A percentile compares a stretch with the other conserved stretches of the same genome.
These are phyloP conservation scores for Tardiomyces depauwii DNA, from an alignment of 1,139 yeast genomes.

Conservation along the genomic window DNA sequence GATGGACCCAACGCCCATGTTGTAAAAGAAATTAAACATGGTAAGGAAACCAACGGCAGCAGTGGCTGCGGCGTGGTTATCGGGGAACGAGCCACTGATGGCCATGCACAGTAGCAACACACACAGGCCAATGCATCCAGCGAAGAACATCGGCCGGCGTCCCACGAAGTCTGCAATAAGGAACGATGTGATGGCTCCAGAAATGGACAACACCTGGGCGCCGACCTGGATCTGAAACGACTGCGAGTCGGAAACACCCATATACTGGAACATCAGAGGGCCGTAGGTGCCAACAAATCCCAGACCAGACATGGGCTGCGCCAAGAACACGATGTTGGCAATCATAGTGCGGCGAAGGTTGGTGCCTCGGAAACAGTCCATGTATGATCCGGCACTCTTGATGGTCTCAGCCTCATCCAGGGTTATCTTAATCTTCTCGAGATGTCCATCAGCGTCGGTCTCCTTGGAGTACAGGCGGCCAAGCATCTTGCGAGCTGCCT, in stretches of 20 bases:
- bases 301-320: slow-evolving; percentile 40
- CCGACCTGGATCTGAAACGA: slow-evolving; percentile 23
- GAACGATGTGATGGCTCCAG: slow-evolving; percentile 22
- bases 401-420: slow-evolving; percentile 16
- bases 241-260: slow-evolving; percentile 20
- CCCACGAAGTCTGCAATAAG: slow-evolving; percentile 16
- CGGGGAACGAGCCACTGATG: neutral
- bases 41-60: slow-evolving; percentile 16
- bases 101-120: neutral
- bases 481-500: slow-evolving; percentile 24
- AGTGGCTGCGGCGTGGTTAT: slow-evolving; percentile 12
- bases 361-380: slow-evolving; percentile 35
- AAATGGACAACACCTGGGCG: slow-evolving; percentile 22
- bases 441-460: slow-evolving; percentile 15
- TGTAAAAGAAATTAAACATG: slow-evolving; percentile 25
- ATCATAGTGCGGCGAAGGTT: slow-evolving; percentile 42
- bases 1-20: slow-evolving; percentile 28
- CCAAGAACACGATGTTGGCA: slow-evolving; percentile 33
- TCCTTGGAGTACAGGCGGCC: slow-evolving; percentile 11
- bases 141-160: slow-evolving; percentile 24
- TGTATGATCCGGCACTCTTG: slow-evolving; percentile 20
- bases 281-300: slow-evolving; percentile 37
- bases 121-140: slow-evolving; percentile 15
- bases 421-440: slow-evolving; percentile 19
- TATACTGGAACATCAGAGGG: slow-evolving; percentile 27